These are phyloP conservation scores for Alternaria alternata DNA, from an alignment of 2,329 filamentous ascomycete species.

Conservation along the genomic window DNA sequence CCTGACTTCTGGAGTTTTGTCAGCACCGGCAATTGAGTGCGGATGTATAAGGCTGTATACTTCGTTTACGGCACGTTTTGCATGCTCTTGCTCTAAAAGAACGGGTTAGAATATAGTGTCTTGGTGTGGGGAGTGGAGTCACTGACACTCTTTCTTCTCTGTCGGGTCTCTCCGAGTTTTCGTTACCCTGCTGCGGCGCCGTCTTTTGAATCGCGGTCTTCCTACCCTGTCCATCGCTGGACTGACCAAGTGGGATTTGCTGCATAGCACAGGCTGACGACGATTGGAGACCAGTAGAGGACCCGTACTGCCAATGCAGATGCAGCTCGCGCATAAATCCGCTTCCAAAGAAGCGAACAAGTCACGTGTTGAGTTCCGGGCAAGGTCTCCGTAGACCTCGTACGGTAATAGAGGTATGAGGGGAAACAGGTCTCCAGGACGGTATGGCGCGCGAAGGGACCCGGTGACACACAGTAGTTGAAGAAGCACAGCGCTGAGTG, in stretches of 20 bases:
- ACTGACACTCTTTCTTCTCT: slow-evolving; percentile 33
- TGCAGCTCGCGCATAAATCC: slow-evolving; percentile 4
- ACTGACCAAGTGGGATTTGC: background rate
- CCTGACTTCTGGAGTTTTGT: slow-evolving; percentile 27
- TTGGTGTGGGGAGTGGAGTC: background rate
- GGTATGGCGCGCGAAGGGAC: background rate
- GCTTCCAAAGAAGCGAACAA: background rate
- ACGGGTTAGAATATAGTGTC: slow-evolving; percentile 1
- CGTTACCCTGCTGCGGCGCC: slow-evolving; percentile 11
- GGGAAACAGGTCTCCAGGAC: background rate
- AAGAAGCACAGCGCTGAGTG: background rate
- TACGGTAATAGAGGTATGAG: background rate
- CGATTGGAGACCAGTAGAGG: background rate
- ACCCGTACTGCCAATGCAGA: slow-evolving; percentile 2
- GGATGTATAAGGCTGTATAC: slow-evolving; percentile 8
- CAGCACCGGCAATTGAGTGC: background rate
- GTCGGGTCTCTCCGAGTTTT: slow-evolving; percentile 7
- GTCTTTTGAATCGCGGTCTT: slow-evolving; percentile 29
- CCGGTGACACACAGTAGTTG: background rate
- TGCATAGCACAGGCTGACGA: slow-evolving; percentile 7
- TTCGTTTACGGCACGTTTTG: slow-evolving; percentile 34
- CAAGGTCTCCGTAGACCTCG: background rate
- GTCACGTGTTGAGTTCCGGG: background rate
- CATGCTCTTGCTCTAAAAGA: slow-evolving; percentile 29
- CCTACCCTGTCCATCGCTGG: slow-evolving; percentile 7